Base-by-base conservation (phyloP, 106 monocot species). In the Allium fistulosum region DNA sequence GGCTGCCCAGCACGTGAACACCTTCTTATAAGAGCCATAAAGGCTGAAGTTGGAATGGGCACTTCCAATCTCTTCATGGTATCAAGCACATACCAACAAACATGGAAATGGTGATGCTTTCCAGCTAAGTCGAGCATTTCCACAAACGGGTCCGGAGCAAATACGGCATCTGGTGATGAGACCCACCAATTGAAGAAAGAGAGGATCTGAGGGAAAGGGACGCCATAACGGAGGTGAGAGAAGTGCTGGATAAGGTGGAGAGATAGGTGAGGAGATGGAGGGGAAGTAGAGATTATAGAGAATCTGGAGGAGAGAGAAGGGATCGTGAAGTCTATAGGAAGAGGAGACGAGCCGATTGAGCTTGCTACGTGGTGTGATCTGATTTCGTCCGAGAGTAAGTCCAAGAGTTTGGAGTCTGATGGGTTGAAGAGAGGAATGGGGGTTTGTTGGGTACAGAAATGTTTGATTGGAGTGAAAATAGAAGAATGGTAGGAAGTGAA, bases 111-210 rank as follows among this genome's bases (percentile, higher is more conserved):
- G 56, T 74, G 84, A 61, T 79, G 84, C 77, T 99, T 99, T 52
- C 71, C 97, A 49, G 89, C 82, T 61, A 99, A 73, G 58, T 99
- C 90, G 22, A 99, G 80, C 77, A 99, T 77, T 13, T 71, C 75
- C 67, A 77, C 69, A 75, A 71, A 90, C 12, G 83, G 61, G 26
- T 67, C 71, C 46, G 51, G 48, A 69, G 66, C 28, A n/a, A 61
- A 22, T 8, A 61, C 11, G 49, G 52, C 7, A 15, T 67, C 11
- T 8, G 75, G 75, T 68, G 71, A 86, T 53, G 53, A 62, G 75
- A 81, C 78, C 87, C 81, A 82, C 81, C 83, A 97, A 85, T 69
- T 89, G 82, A 72, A 79, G 53, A 57, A 86, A 77, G 69, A 81
- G 72, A 53, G 88, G 88, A 49, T 71, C 76, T 62, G 88, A 84